A percentile compares a stretch with the other conserved stretches of the same genome.
phyloP scores from a whole-genome alignment of 2,329 filamentous ascomycete genomes.

The Colletotrichum orchidophilum region DNA sequence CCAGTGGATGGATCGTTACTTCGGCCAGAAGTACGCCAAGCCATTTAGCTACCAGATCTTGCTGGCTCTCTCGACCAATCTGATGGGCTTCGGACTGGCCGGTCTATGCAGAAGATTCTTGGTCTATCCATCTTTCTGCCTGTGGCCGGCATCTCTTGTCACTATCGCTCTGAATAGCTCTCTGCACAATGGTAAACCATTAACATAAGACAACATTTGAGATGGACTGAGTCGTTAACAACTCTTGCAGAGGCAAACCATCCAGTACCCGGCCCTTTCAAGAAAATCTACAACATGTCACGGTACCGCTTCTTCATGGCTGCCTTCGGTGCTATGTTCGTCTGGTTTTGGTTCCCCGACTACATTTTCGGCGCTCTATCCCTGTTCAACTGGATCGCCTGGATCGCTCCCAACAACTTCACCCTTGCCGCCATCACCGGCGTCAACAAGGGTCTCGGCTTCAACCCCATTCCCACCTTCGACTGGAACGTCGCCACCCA shows the following conservation, averaged over 20 bases:
- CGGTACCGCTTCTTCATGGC: conserved; percentile 54
- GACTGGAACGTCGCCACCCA: conserved; percentile 50
- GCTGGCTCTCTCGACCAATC: conserved; percentile 57
- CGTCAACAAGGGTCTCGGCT: conserved; percentile 47
- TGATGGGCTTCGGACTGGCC: conserved; percentile 62
- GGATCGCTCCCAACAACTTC: conserved; percentile 55
- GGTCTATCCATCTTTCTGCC: conserved; percentile 57
- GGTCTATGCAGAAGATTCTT: conserved; percentile 57
- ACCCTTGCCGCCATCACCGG: conserved; percentile 47
- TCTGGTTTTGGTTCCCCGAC: conserved; percentile 62
- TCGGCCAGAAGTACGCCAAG: conserved; percentile 54
- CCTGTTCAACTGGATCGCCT: conserved; percentile 60
- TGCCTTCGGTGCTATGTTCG: conserved; percentile 55
- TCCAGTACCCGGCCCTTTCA: conserved; percentile 42
- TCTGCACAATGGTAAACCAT: conserved; percentile 48
- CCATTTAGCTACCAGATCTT: conserved; percentile 56
- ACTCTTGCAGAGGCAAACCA: conserved; percentile 35
- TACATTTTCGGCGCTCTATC: conserved; percentile 57
- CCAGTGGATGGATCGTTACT: conserved; percentile 53
- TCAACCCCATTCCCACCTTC: conserved; percentile 49
- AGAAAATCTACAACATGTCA: conserved; percentile 45
- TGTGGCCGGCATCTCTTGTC: conserved; percentile 60
- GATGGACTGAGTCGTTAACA: background rate
- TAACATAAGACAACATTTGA: conserved; percentile 5
- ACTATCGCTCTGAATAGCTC: conserved; percentile 56